phyloP scores from a whole-genome alignment of 2,329 filamentous ascomycete species.

The Metarhizium guizhouense region DNA sequence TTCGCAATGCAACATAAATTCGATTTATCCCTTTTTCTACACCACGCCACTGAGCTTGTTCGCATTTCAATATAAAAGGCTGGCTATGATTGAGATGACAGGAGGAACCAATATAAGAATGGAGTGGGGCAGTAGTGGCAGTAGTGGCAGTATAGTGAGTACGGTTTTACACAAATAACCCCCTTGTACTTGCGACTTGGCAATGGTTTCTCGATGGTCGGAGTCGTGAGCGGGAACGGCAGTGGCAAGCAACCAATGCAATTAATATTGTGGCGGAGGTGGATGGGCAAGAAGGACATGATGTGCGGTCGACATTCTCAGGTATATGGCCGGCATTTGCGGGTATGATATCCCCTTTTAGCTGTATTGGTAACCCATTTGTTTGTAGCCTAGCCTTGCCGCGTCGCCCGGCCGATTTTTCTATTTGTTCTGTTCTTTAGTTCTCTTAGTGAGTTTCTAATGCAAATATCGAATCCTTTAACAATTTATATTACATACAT shows the following conservation, averaged over 20 bases:
- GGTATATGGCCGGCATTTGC: slow-evolving; percentile 8
- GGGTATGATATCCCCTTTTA: slow-evolving; percentile 9
- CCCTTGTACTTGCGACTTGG: slow-evolving; percentile 3
- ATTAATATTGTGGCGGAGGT: slow-evolving; percentile 6
- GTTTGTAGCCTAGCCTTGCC: slow-evolving; percentile 18
- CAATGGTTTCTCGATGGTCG: slow-evolving; percentile 3
- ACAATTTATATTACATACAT: background rate
- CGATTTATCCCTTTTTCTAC: slow-evolving; percentile 21
- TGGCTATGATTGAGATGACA: slow-evolving; percentile 22
- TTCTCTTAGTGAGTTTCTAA: slow-evolving; percentile 54
- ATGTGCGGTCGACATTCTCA: slow-evolving; percentile 12
- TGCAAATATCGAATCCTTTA: slow-evolving; percentile 48
- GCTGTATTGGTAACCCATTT: slow-evolving; percentile 19
- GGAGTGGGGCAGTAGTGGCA: slow-evolving; percentile 7
- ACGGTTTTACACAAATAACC: background rate
- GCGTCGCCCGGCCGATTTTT: slow-evolving; percentile 17
- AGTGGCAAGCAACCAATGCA: slow-evolving; percentile 9
- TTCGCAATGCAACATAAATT: slow-evolving; percentile 25
- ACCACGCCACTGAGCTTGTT: slow-evolving; percentile 19
- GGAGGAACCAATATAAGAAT: slow-evolving; percentile 14
- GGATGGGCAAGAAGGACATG: slow-evolving; percentile 5
- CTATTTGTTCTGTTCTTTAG: slow-evolving; percentile 36
- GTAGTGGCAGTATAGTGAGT: slow-evolving; percentile 5
- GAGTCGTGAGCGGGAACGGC: slow-evolving; percentile 5
- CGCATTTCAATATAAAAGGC: slow-evolving; percentile 18